Base-by-base conservation (phyloP, 306 rosid species). In the Psophocarpus tetragonolobus region DNA sequence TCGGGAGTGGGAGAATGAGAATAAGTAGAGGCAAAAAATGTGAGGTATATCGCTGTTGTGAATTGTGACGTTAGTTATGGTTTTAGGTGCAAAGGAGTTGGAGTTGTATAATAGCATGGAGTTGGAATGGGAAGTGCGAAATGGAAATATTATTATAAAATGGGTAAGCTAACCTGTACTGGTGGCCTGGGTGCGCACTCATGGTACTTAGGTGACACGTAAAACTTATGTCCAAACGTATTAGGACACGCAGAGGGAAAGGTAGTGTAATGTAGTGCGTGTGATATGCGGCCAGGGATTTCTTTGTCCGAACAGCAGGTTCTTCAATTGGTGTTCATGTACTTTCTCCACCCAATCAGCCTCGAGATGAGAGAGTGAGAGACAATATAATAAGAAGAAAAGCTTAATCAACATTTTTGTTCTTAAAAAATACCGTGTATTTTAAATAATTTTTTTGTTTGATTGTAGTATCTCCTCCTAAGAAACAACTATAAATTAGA, bases 141-240 rank as follows among this genome's bases (percentile, higher is more conserved):
- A 73, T 8, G 24, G 21, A 23, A 63, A 54, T 6, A 33, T 38
- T 6, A 33, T 38, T 58, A 33, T 6, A 17, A 8, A 29, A 4
- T 7, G 2, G 0, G 0, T 3, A 1, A 0, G 56, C 84, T 79
- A 85, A 65, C 14, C 33, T 1, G 44, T 75, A 4, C 93, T 1
- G 0, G 0, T n/a, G 0, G 18, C 7, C 20, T 12, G 4, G 1
- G 18, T 68, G 77, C 74, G 53, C 74, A 77, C 76, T 41, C 4
- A 11, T n/a, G 9, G 44, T 60, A 3, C 0, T 0, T 0, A 66
- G 17, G 27, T 10, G 14, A 83, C 90, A 83, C 88, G 84, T 84
- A 39, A 70, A 68, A 26, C 0, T 12, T 13, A 3, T 8, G 5
- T 8, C 68, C 54, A 60, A 5, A 1, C 3, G 0, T 6, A 9